Percentiles rank a stretch among this genome's conserved stretches.
Evolutionary conservation across 306 rosid species (phyloP).

Genomic region (Cicer bijugum): DNA sequence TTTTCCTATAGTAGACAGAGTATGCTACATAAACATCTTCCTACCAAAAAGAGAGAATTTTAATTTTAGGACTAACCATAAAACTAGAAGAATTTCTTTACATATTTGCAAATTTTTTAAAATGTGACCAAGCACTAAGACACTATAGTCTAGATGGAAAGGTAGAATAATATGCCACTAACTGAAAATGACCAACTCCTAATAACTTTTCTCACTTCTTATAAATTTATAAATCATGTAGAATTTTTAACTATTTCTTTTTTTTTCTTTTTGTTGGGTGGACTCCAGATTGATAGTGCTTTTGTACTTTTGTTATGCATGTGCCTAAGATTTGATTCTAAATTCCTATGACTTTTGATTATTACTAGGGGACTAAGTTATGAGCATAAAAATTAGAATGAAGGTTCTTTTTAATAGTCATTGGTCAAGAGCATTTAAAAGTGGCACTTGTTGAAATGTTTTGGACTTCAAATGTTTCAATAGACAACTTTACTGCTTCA

Average conservation of each 20-base stretch:
- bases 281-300: conserved; percentile 40
- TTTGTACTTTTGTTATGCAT: conserved; percentile 42
- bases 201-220: conserved; percentile 48
- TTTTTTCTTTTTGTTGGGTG: conserved; percentile 45
- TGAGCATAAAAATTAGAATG: not conserved
- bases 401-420: conserved; percentile 11
- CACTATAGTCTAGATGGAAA: conserved; percentile 41
- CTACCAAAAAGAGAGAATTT: conserved; percentile 20
- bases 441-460: conserved; percentile 36
- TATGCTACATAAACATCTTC: conserved; percentile 18
- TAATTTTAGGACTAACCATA: conserved; percentile 29
- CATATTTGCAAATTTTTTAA: conserved; percentile 5
- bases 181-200: conserved; percentile 67
- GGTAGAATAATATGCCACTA: conserved; percentile 40
- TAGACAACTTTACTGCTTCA: conserved; percentile 25
- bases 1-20: conserved; percentile 30
- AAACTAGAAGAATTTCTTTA: conserved; percentile 37
- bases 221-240: not conserved
- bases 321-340: conserved; percentile 47
- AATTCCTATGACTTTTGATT: conserved; percentile 48
- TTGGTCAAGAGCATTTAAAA: conserved; percentile 40
- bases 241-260: conserved; percentile 42
- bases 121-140: conserved; percentile 42
- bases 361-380: conserved; percentile 38
- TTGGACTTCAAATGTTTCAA: conserved; percentile 13